Evolutionary conservation across 805 yeast species (phyloP).

Genomic region (Lipomyces yamanashiensis): DNA sequence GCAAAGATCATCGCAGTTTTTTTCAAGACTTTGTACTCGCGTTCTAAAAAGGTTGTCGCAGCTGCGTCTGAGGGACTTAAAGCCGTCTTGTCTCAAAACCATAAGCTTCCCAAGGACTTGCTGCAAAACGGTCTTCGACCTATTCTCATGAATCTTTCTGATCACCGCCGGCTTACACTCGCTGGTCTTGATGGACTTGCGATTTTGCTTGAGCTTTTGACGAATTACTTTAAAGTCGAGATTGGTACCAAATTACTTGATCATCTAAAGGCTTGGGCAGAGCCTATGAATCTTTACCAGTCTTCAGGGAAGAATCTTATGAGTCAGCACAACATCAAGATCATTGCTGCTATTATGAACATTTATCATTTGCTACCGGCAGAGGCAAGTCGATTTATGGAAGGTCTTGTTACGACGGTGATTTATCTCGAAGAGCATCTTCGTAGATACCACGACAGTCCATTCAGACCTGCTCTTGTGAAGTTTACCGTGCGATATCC

Average conservation of each 20-base stretch:
- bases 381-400: slow-evolving; percentile 89
- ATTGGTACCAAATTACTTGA: slow-evolving; percentile 91
- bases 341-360: slow-evolving; percentile 86
- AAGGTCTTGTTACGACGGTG: slow-evolving; percentile 77
- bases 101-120: slow-evolving; percentile 89
- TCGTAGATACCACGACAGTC: slow-evolving; percentile 83
- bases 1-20: slow-evolving; percentile 89
- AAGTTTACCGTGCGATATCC: slow-evolving; percentile 84
- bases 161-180: slow-evolving; percentile 86
- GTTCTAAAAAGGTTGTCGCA: slow-evolving; percentile 82
- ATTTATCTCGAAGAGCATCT: slow-evolving; percentile 78
- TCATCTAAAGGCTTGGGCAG: slow-evolving; percentile 95
- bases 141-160: slow-evolving; percentile 91
- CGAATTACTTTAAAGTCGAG: slow-evolving; percentile 94
- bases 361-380: slow-evolving; percentile 91
- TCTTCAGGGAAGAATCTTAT: slow-evolving; percentile 80
- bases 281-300: slow-evolving; percentile 72
- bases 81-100: slow-evolving; percentile 79
- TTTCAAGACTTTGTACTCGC: slow-evolving; percentile 87
- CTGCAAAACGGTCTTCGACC: slow-evolving; percentile 96
- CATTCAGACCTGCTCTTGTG: slow-evolving; percentile 89
- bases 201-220: slow-evolving; percentile 77
- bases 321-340: slow-evolving; percentile 79
- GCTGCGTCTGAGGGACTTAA: slow-evolving; percentile 92
- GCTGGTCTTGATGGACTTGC: slow-evolving; percentile 92